Evolutionary conservation across 768 basidiomycete species (phyloP).

Genomic region (Leccinum fibrillosum): DNA sequence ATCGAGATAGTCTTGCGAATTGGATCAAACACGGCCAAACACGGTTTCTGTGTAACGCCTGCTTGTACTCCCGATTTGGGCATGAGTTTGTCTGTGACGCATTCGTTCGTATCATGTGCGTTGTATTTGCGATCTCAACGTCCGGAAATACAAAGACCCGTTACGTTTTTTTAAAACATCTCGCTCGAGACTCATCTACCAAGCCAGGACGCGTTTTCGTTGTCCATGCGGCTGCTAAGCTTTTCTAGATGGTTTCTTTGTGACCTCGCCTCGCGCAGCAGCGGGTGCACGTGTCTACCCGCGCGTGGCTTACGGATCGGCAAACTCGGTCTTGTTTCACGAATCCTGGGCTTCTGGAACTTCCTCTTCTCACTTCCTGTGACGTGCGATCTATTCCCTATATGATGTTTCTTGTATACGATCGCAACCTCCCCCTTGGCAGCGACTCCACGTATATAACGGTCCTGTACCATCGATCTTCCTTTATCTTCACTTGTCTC

Average conservation of each 20-base stretch:
- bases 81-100: constrained; percentile 18
- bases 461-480: not conserved
- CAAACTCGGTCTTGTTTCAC: not conserved
- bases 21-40: constrained; percentile 11
- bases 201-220: not conserved
- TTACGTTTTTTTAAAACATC: not conserved
- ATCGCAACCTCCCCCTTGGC: not conserved
- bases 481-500: not conserved
- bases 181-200: not conserved
- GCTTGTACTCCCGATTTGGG: constrained; percentile 32
- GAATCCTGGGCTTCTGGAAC: not conserved
- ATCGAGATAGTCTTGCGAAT: constrained; percentile 5
- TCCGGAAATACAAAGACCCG: constrained; percentile 15
- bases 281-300: not conserved
- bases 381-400: constrained; percentile 1
- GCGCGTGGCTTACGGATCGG: not conserved
- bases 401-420: constrained; percentile 19
- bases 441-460: not conserved
- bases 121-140: constrained; percentile 7
- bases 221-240: not conserved
- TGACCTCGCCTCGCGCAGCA: not conserved
- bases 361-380: not conserved
- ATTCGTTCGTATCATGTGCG: not conserved
- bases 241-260: not conserved
- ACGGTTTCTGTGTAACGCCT: constrained; percentile 5